A percentile compares a stretch with the other conserved stretches of the same genome.
These are phyloP conservation scores for Toxoplasma gondii DNA, from an alignment of 169 alveolate genomes.

Conservation along the genomic window DNA sequence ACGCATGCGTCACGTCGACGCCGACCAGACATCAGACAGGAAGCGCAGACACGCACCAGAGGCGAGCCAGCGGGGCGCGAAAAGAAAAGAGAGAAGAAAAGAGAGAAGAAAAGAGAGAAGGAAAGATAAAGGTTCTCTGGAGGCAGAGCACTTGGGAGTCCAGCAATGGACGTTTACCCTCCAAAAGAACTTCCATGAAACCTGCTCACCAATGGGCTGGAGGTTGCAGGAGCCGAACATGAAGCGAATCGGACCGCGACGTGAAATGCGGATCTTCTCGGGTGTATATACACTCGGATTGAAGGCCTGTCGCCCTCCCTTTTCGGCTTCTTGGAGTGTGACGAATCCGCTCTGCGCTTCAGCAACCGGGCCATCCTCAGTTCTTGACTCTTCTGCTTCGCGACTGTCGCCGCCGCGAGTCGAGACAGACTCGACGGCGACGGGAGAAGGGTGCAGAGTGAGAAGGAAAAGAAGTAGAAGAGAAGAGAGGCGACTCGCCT, in stretches of 20 bases:
- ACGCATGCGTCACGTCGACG: neutral
- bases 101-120: neutral
- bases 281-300: constrained; percentile 11
- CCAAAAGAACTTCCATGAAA: neutral
- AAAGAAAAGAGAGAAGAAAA: neutral
- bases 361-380: neutral
- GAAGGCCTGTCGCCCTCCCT: neutral
- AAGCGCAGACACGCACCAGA: neutral
- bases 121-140: neutral
- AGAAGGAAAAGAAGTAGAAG: neutral
- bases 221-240: constrained; percentile 40
- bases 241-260: neutral
- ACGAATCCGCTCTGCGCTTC: neutral
- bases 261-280: neutral
- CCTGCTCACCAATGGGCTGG: constrained; percentile 10
- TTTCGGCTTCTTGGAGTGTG: neutral
- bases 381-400: neutral
- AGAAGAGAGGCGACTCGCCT: neutral
- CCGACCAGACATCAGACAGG: neutral
- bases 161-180: too few relatives aligned
- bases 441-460: neutral
- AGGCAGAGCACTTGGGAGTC: neutral
- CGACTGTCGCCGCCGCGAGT: neutral
- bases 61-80: neutral
- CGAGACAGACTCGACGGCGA: neutral